Conservation (phyloP, 2,329 filamentous ascomycete genomes). For the Fonsecaea pedrosoi region DNA sequence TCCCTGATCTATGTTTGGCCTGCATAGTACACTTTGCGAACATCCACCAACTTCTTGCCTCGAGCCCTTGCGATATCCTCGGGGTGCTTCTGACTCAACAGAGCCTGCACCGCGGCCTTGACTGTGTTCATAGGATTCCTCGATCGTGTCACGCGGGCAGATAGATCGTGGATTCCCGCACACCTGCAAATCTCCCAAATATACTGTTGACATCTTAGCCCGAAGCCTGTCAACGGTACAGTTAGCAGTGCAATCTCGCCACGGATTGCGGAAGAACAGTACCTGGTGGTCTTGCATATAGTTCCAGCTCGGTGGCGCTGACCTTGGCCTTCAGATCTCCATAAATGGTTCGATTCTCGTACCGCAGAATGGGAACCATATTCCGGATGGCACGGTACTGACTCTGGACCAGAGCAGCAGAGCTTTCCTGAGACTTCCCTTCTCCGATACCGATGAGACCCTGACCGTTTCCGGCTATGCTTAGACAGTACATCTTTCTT, state of each 20-base stretch:
- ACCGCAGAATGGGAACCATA: conserved; percentile 89
- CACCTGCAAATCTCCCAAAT: conserved; percentile 94
- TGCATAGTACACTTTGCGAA: conserved; percentile 95
- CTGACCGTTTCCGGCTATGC: conserved; percentile 84
- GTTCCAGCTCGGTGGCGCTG: conserved; percentile 81
- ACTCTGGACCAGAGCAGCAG: conserved; percentile 73
- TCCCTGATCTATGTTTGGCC: conserved; percentile 64
- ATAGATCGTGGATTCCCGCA: conserved; percentile 84
- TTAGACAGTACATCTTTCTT: conserved; percentile 73
- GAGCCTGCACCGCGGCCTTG: conserved; percentile 84
- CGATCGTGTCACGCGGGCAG: conserved; percentile 80
- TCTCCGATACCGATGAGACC: conserved; percentile 88
- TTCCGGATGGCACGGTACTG: conserved; percentile 83
- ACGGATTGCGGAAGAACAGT: conserved; percentile 47
- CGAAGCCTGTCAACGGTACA: conserved; percentile 72
- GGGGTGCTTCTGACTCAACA: conserved; percentile 82
- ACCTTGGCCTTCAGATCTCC: conserved; percentile 84
- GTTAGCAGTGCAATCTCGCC: conserved; percentile 15
- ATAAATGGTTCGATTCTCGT: conserved; percentile 90
- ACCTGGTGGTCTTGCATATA: conserved; percentile 88
- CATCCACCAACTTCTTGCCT: conserved; percentile 95
- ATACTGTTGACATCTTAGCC: conserved; percentile 85
- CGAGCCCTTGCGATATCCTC: conserved; percentile 87
- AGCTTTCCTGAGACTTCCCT: conserved; percentile 80
- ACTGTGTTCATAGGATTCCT: conserved; percentile 98